phyloP scores from a whole-genome alignment of 139 green algal species.

The Chlamydomonas sp. region DNA sequence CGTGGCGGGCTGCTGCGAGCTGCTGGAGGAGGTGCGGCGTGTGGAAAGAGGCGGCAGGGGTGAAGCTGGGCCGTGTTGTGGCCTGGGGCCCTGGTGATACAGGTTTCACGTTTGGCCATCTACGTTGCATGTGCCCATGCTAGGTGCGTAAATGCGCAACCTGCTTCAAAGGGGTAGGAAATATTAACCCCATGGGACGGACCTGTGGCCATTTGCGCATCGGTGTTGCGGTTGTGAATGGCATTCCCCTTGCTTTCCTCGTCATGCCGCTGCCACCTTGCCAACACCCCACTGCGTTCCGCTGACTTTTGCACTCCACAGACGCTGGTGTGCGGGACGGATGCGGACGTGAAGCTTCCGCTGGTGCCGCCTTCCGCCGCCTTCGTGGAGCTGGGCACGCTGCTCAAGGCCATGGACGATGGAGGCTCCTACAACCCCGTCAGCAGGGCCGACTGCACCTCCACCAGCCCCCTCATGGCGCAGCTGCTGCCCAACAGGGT shows the following conservation, averaged over 20 bases:
- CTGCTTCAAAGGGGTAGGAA: no score
- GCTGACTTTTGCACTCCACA: neutral
- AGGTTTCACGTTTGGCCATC: no score
- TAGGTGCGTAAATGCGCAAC: no score
- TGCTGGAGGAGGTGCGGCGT: slow-evolving; percentile 13
- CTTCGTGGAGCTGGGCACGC: neutral
- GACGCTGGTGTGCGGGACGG: slow-evolving; percentile 28
- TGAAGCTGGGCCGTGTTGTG: no score
- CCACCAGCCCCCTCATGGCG: neutral
- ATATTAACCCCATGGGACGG: no score
- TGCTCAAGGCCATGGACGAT: neutral
- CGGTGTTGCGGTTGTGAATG: no score
- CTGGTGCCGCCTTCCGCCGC: neutral
- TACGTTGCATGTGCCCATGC: no score
- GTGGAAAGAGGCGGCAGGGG: no score
- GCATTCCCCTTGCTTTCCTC: neutral
- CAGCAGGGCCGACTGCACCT: neutral
- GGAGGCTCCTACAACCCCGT: neutral
- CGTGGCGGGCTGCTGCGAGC: slow-evolving; percentile 6
- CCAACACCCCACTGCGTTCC: neutral
- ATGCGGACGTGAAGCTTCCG: slow-evolving; percentile 3
- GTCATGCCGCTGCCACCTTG: neutral
- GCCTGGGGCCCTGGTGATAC: no score
- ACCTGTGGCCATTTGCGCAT: no score
- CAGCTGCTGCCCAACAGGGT: neutral